phyloP scores from a whole-genome alignment of 2,329 filamentous ascomycete genomes.

The Calonectria naviculata region DNA sequence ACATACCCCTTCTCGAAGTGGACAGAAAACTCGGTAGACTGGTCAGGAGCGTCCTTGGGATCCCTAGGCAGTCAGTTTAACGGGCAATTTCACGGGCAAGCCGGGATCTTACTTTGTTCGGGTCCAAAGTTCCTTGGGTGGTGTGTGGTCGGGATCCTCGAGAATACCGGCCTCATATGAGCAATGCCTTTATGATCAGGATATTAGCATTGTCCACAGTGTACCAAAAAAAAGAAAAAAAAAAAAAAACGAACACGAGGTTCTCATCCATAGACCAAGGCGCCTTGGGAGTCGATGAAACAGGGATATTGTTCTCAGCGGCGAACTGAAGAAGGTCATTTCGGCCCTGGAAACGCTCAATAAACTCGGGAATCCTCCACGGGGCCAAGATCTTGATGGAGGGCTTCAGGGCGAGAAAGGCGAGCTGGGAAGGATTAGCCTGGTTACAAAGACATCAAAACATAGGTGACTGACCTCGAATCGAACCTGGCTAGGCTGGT shows the following conservation, averaged over 20 bases:
- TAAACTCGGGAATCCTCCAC: conserved; percentile 78
- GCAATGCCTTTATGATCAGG: no score
- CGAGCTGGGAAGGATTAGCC: neutral
- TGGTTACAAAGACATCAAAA: neutral
- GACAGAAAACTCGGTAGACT: conserved; percentile 72
- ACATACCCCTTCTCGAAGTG: conserved; percentile 70
- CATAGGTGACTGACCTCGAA: conserved; percentile 61
- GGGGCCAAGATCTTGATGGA: conserved; percentile 79
- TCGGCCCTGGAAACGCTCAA: conserved; percentile 76
- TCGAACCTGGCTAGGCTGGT: conserved; percentile 46
- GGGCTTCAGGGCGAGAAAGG: conserved; percentile 58
- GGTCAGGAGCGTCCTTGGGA: conserved; percentile 72
- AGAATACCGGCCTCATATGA: no score
- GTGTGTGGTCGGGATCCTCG: conserved; percentile 66
- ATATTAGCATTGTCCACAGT: neutral
- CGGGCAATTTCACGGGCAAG: neutral
- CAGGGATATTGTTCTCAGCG: conserved; percentile 73
- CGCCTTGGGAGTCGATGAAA: conserved; percentile 78
- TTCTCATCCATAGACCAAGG: conserved; percentile 75
- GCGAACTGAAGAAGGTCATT: conserved; percentile 81
- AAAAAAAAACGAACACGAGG: no score
- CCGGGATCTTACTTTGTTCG: conserved; percentile 49
- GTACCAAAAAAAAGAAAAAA: no score
- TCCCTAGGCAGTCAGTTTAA: conserved; percentile 44
- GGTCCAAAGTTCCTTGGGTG: conserved; percentile 79